Evolutionary conservation across 495 filamentous ascomycete genomes (phyloP), one percentile per base, ranked within the genome.

Genomic region (Beverwykella pulmonaria): DNA sequence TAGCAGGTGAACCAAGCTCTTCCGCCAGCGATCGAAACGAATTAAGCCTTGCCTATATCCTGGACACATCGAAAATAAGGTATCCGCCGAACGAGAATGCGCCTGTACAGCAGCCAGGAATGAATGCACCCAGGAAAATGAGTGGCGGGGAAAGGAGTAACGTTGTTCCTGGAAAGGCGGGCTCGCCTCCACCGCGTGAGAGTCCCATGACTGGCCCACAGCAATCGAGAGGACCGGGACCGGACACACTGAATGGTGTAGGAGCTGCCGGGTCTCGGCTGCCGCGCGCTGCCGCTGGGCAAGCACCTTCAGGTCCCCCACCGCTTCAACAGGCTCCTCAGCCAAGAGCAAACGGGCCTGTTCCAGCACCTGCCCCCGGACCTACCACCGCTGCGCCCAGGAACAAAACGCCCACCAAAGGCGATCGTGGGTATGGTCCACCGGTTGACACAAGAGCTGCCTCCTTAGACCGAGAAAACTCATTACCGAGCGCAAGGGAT

Each of bases 11-110:
- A 71, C 94, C 94, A 30, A 97, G 93, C 77, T 92, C 92, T 10
- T 88, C 90, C 29, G 84, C 90, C 0, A 83, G 87, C 60, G 89
- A 95, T 63, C 84, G 89, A 1, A 83, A 84, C 54, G 94, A 99
- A 74, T 82, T 99, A 67, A 90, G 89, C 70, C 83, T 96, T 74
- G 89, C 91, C 15, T 99, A 98, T 75, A 83, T 96, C 56, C 80
- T 99, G 41, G 94, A 98, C 75, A 99, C 94, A 1, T 83, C 84
- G 19, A 99, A 99, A 75, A 99, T 99, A 52, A 85, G 93, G 36
- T 99, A 98, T 75, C 94, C 94, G 0, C 88, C 88, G 50, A 92
- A 96, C 71, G 70, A 74, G 46, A 49, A 46, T 14, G 56, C 72
- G 29, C 61, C 63, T 14, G 19, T 27, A 22, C 61, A 59, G 47